These are phyloP conservation scores for Solanum phureja DNA, from an alignment of 257 asterid genomes.

Conservation along the genomic window DNA sequence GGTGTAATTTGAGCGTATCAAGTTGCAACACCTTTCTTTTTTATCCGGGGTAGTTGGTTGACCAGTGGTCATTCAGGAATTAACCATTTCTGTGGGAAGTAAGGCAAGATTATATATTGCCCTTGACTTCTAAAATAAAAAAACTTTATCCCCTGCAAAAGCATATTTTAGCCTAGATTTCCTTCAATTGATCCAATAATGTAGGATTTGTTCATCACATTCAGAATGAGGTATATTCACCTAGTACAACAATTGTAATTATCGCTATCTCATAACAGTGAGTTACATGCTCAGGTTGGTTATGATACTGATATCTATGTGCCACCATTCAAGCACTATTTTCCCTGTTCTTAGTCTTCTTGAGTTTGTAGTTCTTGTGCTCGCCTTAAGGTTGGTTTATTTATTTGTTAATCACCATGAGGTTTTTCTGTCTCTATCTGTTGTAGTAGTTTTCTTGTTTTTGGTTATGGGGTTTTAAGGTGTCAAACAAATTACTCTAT, in stretches of 20 bases:
- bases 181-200: neutral
- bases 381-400: no score
- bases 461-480: no score
- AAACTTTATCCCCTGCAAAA: neutral
- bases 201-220: neutral
- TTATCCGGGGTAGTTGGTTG: neutral
- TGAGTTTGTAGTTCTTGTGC: no score
- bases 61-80: neutral
- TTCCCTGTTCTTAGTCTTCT: no score
- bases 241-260: neutral
- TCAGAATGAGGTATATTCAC: neutral
- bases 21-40: constrained; percentile 18
- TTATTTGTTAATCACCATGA: no score
- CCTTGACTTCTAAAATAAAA: neutral
- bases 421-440: no score
- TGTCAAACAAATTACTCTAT: no score
- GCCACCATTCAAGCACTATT: no score
- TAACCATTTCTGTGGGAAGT: neutral
- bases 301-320: constrained; percentile 20
- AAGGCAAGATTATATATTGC: neutral
- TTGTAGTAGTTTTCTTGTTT: no score
- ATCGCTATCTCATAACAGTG: neutral
- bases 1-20: no score
- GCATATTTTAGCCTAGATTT: neutral
- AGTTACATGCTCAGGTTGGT: constrained; percentile 45